Evolutionary conservation across 352 stramenopile species (phyloP).

Genomic region (Phytophthora foliorum): DNA sequence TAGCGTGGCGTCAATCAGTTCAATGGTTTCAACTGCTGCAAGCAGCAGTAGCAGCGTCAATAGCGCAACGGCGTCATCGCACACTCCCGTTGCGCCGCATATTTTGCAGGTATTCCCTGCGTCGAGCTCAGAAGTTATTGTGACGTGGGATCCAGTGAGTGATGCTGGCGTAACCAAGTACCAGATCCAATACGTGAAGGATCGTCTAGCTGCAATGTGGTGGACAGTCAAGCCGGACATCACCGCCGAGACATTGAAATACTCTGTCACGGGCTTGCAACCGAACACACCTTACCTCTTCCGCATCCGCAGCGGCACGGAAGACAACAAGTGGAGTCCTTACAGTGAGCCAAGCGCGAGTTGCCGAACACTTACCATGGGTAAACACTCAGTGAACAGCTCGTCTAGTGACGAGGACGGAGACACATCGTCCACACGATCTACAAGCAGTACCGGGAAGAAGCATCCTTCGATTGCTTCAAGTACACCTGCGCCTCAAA

Average conservation of each 20-base stretch:
- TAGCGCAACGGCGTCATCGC: constrained; percentile 7
- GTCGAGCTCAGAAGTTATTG: constrained; percentile 67
- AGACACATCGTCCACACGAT: constrained; percentile 7
- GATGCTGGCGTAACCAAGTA: constrained; percentile 73
- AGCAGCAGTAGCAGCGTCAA: constrained; percentile 25
- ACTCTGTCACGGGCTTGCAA: constrained; percentile 62
- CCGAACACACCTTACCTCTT: constrained; percentile 78
- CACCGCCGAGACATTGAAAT: constrained; percentile 57
- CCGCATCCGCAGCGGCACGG: constrained; percentile 66
- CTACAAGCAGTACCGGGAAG: constrained; percentile 18
- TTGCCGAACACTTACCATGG: constrained; percentile 57
- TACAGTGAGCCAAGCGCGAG: constrained; percentile 79
- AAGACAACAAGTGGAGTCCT: constrained; percentile 70
- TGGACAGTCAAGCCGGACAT: constrained; percentile 82
- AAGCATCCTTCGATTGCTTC: constrained; percentile 5
- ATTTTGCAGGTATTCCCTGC: constrained; percentile 66
- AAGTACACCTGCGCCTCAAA: constrained; percentile 21
- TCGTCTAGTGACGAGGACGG: constrained; percentile 37
- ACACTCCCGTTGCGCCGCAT: constrained; percentile 47
- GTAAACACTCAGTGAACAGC: constrained; percentile 18
- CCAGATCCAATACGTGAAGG: constrained; percentile 87
- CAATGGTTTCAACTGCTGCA: constrained; percentile 23
- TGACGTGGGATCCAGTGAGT: constrained; percentile 80
- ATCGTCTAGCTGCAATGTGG: constrained; percentile 83
- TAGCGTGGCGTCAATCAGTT: constrained; percentile 32